Conservation (phyloP, 2,329 filamentous ascomycete genomes). For the Monilinia aucupariae region DNA sequence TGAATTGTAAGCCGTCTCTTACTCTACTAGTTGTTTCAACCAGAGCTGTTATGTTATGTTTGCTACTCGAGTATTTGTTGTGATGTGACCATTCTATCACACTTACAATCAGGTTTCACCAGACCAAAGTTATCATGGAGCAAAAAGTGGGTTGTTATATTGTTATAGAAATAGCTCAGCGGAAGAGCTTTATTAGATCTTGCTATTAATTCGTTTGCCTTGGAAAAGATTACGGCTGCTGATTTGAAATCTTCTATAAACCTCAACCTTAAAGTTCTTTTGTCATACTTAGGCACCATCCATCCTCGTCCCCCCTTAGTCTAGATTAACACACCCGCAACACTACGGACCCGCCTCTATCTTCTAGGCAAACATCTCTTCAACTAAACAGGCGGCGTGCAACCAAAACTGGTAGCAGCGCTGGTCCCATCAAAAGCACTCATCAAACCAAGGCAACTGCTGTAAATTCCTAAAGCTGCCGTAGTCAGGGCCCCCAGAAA, state of each 20-base stretch:
- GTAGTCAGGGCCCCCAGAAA: slow-evolving; percentile 26
- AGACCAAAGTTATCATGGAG: background rate
- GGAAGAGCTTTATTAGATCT: background rate
- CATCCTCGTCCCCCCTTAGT: background rate
- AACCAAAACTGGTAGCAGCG: slow-evolving; percentile 13
- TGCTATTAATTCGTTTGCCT: too few relatives aligned
- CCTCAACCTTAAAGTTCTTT: background rate
- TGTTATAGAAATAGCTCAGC: background rate
- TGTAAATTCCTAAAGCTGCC: slow-evolving; percentile 27
- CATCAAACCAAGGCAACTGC: slow-evolving; percentile 13
- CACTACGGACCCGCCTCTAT: background rate
- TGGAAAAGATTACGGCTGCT: background rate
- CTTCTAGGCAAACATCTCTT: background rate
- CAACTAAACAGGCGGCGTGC: background rate
- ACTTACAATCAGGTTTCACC: background rate
- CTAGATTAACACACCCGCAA: background rate
- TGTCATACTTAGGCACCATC: background rate
- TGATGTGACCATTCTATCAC: background rate
- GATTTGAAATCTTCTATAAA: background rate
- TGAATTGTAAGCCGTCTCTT: background rate
- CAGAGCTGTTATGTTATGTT: background rate
- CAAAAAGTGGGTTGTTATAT: background rate
- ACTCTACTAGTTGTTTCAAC: background rate
- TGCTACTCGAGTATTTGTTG: too few relatives aligned
- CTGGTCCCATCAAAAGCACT: slow-evolving; percentile 5